phyloP scores from a whole-genome alignment of 352 stramenopile species.

The Saprolegnia diclina region DNA sequence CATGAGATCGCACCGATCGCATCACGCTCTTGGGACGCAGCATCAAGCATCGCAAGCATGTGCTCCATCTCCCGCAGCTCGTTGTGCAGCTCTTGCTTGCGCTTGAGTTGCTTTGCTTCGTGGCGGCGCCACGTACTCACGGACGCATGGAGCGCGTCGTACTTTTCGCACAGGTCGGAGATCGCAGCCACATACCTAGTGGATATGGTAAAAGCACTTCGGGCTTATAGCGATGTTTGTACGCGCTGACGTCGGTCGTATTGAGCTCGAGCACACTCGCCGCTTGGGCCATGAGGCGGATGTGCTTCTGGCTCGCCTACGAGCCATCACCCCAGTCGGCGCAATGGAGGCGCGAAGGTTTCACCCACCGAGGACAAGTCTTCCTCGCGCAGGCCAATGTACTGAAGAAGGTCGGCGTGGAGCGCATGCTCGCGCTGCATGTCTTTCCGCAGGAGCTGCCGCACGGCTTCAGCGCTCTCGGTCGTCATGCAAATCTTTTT shows the following conservation, averaged over 20 bases:
- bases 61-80: neutral
- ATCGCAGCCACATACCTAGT: neutral
- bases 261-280: conserved; percentile 11
- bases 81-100: neutral
- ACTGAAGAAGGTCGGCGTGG: neutral
- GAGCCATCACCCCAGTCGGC: neutral
- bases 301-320: conserved; percentile 8
- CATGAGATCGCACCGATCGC: neutral
- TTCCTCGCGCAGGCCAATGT: conserved; percentile 2
- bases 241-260: neutral
- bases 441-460: neutral
- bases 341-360: neutral
- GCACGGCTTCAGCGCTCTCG: neutral
- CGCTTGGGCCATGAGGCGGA: neutral
- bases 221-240: neutral
- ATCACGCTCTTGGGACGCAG: neutral
- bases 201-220: neutral
- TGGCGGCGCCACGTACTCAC: conserved; percentile 3
- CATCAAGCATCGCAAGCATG: neutral
- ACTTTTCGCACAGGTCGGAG: neutral
- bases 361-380: neutral
- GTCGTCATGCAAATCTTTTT: conserved; percentile 5
- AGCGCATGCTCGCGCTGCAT: conserved; percentile 1
- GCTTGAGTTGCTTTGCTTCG: neutral
- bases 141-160: neutral